These are phyloP conservation scores for Melampsora americana DNA, from an alignment of 1,284 basidiomycete genomes.

Conservation along the genomic window DNA sequence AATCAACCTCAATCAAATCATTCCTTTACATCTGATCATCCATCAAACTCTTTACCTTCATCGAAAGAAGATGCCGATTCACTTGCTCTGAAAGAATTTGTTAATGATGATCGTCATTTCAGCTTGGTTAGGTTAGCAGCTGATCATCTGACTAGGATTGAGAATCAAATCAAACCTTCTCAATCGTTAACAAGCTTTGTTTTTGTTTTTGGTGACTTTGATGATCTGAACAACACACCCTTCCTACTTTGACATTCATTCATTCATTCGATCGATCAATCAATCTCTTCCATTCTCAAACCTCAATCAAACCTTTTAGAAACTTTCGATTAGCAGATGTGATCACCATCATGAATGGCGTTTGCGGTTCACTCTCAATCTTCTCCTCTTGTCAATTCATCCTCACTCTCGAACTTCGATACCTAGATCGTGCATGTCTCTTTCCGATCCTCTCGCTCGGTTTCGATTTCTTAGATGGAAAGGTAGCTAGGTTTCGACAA, in stretches of 20 bases:
- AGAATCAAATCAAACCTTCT: too few species aligned
- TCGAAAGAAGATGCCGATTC: conserved; percentile 9
- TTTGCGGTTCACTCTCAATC: conserved; percentile 93
- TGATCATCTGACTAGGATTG: too few species aligned
- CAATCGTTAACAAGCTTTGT: conserved; percentile 8
- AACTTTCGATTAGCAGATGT: conserved; percentile 97
- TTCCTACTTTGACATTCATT: too few species aligned
- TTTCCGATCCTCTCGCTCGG: conserved; percentile 92
- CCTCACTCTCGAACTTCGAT: conserved; percentile 72
- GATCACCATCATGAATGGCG: conserved; percentile 99
- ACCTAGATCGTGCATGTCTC: conserved; percentile 77
- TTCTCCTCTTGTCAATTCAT: conserved; percentile 88
- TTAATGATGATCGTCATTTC: conserved; percentile 85
- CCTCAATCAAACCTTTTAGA: conserved; percentile 57
- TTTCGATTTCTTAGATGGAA: conserved; percentile 97
- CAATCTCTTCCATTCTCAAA: not conserved
- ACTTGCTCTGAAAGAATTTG: conserved; percentile 69
- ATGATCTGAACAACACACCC: not conserved
- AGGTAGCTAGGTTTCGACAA: conserved; percentile 94
- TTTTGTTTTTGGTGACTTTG: conserved; percentile 22
- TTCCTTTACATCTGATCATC: not conserved
- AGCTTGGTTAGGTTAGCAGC: conserved; percentile 76
- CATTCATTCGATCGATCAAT: conserved; percentile 42
- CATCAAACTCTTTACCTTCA: not conserved
- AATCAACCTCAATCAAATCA: not conserved